Evolutionary conservation across 108 stramenopile species (phyloP).

Genomic region (Pseudonitzschia multistriata): DNA sequence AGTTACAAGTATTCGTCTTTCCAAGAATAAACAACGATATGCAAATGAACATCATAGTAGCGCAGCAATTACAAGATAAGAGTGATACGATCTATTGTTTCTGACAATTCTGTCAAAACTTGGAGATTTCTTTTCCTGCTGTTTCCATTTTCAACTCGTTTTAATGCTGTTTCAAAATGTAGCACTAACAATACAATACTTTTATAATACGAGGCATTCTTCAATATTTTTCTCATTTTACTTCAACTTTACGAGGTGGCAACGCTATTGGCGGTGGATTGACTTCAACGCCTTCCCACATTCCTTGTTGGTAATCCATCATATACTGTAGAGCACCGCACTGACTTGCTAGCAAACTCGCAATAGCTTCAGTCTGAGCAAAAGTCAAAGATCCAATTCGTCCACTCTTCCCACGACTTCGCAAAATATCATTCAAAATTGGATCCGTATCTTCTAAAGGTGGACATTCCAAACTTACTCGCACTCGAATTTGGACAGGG

Average conservation of each 20-base stretch:
- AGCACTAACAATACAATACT: no score
- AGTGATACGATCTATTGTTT: no score
- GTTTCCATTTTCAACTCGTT: no score
- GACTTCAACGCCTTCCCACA: slow-evolving; percentile 52
- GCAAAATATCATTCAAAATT: slow-evolving; percentile 75
- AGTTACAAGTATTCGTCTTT: no score
- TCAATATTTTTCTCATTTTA: not conserved
- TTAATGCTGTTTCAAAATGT: no score
- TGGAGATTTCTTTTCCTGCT: no score
- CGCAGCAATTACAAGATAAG: no score
- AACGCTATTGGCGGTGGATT: slow-evolving; percentile 80
- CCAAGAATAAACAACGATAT: no score
- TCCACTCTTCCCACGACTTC: slow-evolving; percentile 69
- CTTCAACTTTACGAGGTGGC: slow-evolving; percentile 67
- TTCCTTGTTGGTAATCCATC: slow-evolving; percentile 68
- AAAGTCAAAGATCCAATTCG: slow-evolving; percentile 77
- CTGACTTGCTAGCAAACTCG: slow-evolving; percentile 70
- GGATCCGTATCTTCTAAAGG: slow-evolving; percentile 85
- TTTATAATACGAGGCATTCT: no score
- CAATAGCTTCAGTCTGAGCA: slow-evolving; percentile 79
- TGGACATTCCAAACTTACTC: slow-evolving; percentile 82
- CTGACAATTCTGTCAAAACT: no score
- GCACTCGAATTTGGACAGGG: slow-evolving; percentile 82
- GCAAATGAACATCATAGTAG: no score
- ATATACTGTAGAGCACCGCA: slow-evolving; percentile 87